Evolutionary conservation across 148 eudicot species (phyloP).

Genomic region (Rhododendron simsii): DNA sequence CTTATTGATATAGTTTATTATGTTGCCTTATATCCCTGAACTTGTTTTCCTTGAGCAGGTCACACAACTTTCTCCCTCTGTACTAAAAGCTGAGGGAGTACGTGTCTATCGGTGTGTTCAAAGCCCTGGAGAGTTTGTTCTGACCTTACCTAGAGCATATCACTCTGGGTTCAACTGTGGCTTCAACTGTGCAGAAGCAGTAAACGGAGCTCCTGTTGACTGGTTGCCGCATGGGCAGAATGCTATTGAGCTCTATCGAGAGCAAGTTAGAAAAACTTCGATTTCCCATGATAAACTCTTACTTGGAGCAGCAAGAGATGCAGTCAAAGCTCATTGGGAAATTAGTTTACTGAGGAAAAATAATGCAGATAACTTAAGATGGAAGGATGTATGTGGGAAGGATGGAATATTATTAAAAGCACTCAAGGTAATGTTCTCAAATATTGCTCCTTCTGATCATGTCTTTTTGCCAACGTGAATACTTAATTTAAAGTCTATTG

Average conservation of each 20-base stretch:
- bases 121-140: slow-evolving; percentile 82
- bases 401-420: slow-evolving; percentile 84
- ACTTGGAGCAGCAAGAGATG: slow-evolving; percentile 96
- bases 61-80: slow-evolving; percentile 91
- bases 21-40: neutral
- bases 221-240: slow-evolving; percentile 97
- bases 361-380: slow-evolving; percentile 65
- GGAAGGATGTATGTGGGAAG: slow-evolving; percentile 87
- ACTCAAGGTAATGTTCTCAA: slow-evolving; percentile 53
- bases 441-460: neutral
- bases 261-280: slow-evolving; percentile 81
- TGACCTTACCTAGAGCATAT: slow-evolving; percentile 96
- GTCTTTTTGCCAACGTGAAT: neutral
- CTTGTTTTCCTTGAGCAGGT: slow-evolving; percentile 39
- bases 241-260: slow-evolving; percentile 95
- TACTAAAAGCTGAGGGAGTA: slow-evolving; percentile 77
- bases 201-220: slow-evolving; percentile 96
- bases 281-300: slow-evolving; percentile 95
- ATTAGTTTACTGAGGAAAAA: slow-evolving; percentile 63
- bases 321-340: slow-evolving; percentile 97
- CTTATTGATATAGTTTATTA: neutral
- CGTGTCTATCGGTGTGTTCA: slow-evolving; percentile 92
- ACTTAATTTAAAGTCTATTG: neutral
- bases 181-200: slow-evolving; percentile 99
- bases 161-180: slow-evolving; percentile 96